Conservation (phyloP, 1,139 yeast genomes). For the Spathaspora sp. region DNA sequence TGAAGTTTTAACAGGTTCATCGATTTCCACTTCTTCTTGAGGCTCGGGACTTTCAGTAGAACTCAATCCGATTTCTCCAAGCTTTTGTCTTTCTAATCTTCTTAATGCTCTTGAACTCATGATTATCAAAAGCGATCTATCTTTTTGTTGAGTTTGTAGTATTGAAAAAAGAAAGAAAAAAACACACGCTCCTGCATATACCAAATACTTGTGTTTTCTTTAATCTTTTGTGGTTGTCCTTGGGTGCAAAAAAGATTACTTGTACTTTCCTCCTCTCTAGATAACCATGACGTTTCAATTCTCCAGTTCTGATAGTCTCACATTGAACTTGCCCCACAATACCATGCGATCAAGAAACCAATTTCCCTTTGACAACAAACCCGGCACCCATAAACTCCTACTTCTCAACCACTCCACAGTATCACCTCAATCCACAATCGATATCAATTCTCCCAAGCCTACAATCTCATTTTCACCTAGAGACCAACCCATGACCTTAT, state of each 20-base stretch:
- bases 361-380: background rate
- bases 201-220: no score
- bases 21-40: conserved; percentile 11
- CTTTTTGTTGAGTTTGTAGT: no score
- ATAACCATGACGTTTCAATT: background rate
- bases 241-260: background rate
- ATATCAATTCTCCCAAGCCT: conserved; percentile 26
- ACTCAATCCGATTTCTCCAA: conserved; percentile 20
- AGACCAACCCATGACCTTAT: conserved; percentile 6
- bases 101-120: conserved; percentile 74
- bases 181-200: background rate
- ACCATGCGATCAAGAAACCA: no score
- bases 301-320: background rate
- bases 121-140: no score
- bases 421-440: conserved; percentile 7
- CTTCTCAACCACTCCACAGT: background rate
- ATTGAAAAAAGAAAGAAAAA: background rate
- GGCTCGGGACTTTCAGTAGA: conserved; percentile 5
- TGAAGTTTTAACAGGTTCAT: conserved; percentile 15
- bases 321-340: background rate
- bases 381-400: background rate
- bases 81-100: conserved; percentile 46
- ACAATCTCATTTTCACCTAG: conserved; percentile 17
- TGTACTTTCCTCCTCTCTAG: background rate
- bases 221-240: background rate